Conservation (phyloP, 208 protist genomes). For the Phytomonas francai region DNA sequence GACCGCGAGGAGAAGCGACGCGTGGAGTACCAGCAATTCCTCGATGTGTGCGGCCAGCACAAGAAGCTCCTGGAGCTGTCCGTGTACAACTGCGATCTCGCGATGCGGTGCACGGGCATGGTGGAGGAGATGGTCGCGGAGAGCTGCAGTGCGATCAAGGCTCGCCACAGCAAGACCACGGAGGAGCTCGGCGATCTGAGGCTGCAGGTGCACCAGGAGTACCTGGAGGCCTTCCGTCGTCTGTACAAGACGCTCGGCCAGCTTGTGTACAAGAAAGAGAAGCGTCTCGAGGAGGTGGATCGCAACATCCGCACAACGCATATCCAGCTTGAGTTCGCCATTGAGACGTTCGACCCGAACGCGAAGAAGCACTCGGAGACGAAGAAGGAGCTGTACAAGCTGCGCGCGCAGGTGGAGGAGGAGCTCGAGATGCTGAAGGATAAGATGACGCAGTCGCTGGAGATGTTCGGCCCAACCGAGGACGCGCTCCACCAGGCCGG, state of each 20-base stretch:
- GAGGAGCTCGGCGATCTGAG: slow-evolving; percentile 54
- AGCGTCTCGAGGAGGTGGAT: slow-evolving; percentile 67
- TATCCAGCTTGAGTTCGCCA: slow-evolving; percentile 75
- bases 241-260: slow-evolving; percentile 73
- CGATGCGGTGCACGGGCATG: slow-evolving; percentile 53
- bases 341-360: slow-evolving; percentile 75
- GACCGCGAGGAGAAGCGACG: slow-evolving; percentile 75
- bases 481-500: slow-evolving; percentile 58
- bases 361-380: slow-evolving; percentile 68
- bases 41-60: slow-evolving; percentile 67
- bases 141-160: slow-evolving; percentile 54
- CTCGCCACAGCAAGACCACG: slow-evolving; percentile 64
- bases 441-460: slow-evolving; percentile 56
- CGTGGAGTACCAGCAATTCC: slow-evolving; percentile 76
- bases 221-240: slow-evolving; percentile 64
- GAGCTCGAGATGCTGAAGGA: slow-evolving; percentile 72
- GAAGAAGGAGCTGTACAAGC: slow-evolving; percentile 77
- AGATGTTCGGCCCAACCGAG: slow-evolving; percentile 65
- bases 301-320: slow-evolving; percentile 66
- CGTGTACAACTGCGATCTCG: slow-evolving; percentile 77
- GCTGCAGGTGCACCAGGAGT: slow-evolving; percentile 75
- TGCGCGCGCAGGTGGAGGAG: slow-evolving; percentile 64
- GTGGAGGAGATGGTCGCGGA: slow-evolving; percentile 70
- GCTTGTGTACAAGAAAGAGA: slow-evolving; percentile 76
- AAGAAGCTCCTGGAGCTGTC: slow-evolving; percentile 81